These are phyloP conservation scores for Macaranga tanarius DNA, from an alignment of 441 rosid species.

Conservation along the genomic window DNA sequence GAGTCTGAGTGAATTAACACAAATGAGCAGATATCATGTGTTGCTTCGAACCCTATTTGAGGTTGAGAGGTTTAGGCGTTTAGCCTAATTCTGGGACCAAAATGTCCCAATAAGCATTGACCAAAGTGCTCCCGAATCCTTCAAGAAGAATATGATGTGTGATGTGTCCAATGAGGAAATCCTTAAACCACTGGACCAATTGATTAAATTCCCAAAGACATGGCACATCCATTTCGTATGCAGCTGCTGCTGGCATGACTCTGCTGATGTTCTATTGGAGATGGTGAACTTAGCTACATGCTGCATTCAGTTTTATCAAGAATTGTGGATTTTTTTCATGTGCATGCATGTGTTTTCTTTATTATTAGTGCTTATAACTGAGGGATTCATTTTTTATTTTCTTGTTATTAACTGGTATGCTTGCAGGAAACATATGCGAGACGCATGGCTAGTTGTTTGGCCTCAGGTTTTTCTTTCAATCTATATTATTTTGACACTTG, in stretches of 20 bases:
- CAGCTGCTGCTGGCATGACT: neutral
- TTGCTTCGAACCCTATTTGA: neutral
- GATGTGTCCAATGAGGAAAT: neutral
- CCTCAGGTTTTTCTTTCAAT: slow-evolving; percentile 58
- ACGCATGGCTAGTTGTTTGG: slow-evolving; percentile 73
- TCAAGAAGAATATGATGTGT: neutral
- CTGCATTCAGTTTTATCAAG: neutral
- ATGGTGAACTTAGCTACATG: neutral
- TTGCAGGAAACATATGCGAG: slow-evolving; percentile 78
- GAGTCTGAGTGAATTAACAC: no score
- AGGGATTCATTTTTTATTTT: slow-evolving; percentile 2
- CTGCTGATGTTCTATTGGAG: neutral
- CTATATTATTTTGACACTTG: neutral
- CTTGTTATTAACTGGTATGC: slow-evolving; percentile 4
- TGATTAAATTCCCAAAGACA: neutral
- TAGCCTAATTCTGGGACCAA: slow-evolving; percentile 6
- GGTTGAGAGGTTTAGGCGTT: neutral
- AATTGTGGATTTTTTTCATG: neutral
- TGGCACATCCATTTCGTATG: neutral
- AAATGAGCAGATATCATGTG: neutral
- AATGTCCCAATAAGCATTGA: neutral
- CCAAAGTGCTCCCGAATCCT: neutral
- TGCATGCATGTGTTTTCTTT: neutral
- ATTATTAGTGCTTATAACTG: neutral
- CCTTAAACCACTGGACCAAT: neutral